Evolutionary conservation across 352 stramenopile genomes (phyloP), one percentile per base, ranked within the genome.

Genomic region (Globisporangium carolinianum): DNA sequence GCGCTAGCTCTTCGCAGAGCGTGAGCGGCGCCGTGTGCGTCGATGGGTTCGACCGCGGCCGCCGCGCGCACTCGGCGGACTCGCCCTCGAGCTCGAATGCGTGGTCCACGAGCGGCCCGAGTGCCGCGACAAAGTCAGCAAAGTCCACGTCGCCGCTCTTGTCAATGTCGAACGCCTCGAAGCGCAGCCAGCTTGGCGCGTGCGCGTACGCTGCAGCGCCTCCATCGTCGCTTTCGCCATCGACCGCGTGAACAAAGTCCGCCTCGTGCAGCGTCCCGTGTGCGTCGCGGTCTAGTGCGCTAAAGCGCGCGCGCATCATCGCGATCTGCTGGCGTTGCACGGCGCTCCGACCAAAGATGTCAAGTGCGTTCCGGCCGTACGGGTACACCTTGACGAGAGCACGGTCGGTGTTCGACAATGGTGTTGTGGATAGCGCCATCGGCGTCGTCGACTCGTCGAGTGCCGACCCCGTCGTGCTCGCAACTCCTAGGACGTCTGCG

Each of bases 101-200:
- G 53, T 87, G 75, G 36, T 90, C 78, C 9, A 90, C 24, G 0
- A 76, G 9, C 6, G 78, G 77, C 0, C 77, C 74, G 0, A 90
- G 41, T 3, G 80, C 67, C 11, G 75, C 71, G 2, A 87, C 73
- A 57, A 88, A 86, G 47, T 88, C 80, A 0, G 56, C 39, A 12
- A 86, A 63, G 38, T 88, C 78, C 1, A 87, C 47, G 24, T 68
- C 73, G 1, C 55, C 69, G 55, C 88, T 73, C 4, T 73, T 68
- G 2, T 73, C 63, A 17, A 86, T 68, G 48, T 89, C 79, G 32
- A 86, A 87, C 0, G 67, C 68, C 10, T 84, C 72, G 43, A 83
- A 84, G 1, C 43, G 53, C 41, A 63, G 51, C 75, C 79, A 87
- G 36, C 35, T 9, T 5, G 67, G 62, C 35, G 71, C 36, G 1